phyloP scores from a whole-genome alignment of 2,329 filamentous ascomycete genomes.

The Aspergillus sp. region DNA sequence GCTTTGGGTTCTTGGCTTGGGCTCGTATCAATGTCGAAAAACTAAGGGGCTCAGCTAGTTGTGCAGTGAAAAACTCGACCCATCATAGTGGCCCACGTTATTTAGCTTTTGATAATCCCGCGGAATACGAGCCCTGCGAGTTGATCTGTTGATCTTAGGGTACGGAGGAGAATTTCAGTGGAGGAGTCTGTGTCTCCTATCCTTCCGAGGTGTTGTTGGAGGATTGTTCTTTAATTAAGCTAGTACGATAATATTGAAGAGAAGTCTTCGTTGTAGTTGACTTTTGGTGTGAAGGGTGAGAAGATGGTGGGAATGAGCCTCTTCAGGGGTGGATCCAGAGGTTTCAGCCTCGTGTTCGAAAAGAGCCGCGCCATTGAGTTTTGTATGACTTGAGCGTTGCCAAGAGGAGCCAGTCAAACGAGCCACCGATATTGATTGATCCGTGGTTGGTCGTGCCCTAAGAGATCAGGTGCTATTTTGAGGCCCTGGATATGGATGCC shows the following conservation, averaged over 20 bases:
- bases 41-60: too few relatives aligned
- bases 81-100: background rate
- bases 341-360: background rate
- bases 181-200: background rate
- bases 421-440: too few relatives aligned
- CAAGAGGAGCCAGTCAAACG: background rate
- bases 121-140: conserved; percentile 3
- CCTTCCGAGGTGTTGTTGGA: background rate
- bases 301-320: background rate
- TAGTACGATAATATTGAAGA: too few relatives aligned
- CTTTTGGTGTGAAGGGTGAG: background rate
- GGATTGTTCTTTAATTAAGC: too few relatives aligned
- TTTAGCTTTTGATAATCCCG: background rate
- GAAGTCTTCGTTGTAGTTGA: too few relatives aligned
- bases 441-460: too few relatives aligned
- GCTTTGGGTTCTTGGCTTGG: too few relatives aligned
- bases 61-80: background rate
- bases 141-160: conserved; percentile 3
- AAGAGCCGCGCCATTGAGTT: background rate
- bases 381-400: background rate
- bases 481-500: too few relatives aligned
- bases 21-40: too few relatives aligned
- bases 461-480: too few relatives aligned
- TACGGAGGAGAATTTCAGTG: too few relatives aligned
- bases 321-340: background rate